Percentiles rank a stretch among this genome's conserved stretches.
phyloP scores from a whole-genome alignment of 208 protist genomes.

The Acanthamoeba lenticulata region DNA sequence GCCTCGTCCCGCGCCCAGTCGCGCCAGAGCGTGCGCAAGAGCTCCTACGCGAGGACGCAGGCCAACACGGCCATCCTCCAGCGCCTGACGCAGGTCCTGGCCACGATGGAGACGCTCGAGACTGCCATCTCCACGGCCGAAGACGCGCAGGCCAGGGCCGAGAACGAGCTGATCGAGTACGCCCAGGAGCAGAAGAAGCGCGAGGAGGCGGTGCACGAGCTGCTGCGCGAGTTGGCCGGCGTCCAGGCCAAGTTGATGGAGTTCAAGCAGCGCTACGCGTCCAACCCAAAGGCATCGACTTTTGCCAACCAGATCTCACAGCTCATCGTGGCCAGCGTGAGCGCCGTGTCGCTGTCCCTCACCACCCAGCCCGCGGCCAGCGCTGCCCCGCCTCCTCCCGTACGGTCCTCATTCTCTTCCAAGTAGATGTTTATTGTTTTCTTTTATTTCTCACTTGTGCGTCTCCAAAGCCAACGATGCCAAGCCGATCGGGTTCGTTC shows the following conservation, averaged over 20 bases:
- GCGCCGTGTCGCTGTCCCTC: not conserved
- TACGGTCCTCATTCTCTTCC: not conserved
- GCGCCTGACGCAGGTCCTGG: slow-evolving; percentile 2
- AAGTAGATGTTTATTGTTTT: too few relatives aligned
- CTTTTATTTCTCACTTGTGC: too few relatives aligned
- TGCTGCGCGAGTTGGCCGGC: not conserved
- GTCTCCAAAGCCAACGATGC: not conserved
- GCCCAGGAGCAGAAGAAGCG: slow-evolving; percentile 42
- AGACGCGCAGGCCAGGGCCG: slow-evolving; percentile 56
- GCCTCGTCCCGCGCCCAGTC: not conserved
- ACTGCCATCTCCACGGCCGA: slow-evolving; percentile 30
- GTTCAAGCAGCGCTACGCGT: slow-evolving; percentile 41
- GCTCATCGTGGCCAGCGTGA: not conserved
- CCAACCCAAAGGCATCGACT: not conserved
- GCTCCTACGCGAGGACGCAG: not conserved
- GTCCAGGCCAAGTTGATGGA: not conserved
- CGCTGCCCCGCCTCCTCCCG: not conserved
- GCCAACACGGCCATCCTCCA: slow-evolving; percentile 28
- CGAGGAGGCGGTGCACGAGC: slow-evolving; percentile 14
- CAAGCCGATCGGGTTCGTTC: not conserved
- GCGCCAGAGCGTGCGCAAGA: slow-evolving; percentile 27
- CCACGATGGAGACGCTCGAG: slow-evolving; percentile 28
- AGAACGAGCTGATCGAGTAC: slow-evolving; percentile 60
- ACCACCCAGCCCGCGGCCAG: not conserved
- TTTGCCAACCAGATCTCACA: not conserved